Percentiles rank a stretch among this genome's conserved stretches.
Evolutionary conservation across 257 asterid genomes (phyloP).

Genomic region (Coffea eugenioides): DNA sequence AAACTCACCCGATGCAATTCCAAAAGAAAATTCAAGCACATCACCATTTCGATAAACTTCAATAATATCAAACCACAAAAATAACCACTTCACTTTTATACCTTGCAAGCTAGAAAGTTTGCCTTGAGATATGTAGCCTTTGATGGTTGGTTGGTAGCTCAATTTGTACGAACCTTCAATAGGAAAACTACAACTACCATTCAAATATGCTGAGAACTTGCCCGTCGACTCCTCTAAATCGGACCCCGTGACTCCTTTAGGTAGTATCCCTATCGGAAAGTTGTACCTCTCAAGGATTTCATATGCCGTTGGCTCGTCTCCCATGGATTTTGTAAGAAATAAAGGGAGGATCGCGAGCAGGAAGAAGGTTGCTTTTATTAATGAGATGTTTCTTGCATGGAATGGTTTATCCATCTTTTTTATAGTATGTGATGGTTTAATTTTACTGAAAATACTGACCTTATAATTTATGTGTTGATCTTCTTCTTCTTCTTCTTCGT

Average conservation of each 20-base stretch:
- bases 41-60: slow-evolving; percentile 4
- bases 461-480: no score
- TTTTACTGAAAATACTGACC: no score
- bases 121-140: slow-evolving; percentile 3
- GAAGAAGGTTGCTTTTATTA: background rate
- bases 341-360: background rate
- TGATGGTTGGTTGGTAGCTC: slow-evolving; percentile 10
- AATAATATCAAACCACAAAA: slow-evolving; percentile 11
- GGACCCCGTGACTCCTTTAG: background rate
- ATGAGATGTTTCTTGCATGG: background rate
- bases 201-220: slow-evolving; percentile 6
- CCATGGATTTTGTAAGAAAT: background rate
- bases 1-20: slow-evolving; percentile 1
- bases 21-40: slow-evolving; percentile 10
- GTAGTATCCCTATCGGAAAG: slow-evolving; percentile 10
- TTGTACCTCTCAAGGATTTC: slow-evolving; percentile 8
- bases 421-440: no score
- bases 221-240: slow-evolving; percentile 6
- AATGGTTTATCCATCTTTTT: background rate
- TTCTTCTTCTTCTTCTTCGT: no score
- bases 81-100: background rate
- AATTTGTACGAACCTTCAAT: background rate
- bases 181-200: slow-evolving; percentile 12
- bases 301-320: slow-evolving; percentile 1
- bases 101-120: slow-evolving; percentile 1